Conservation (phyloP, 1,284 basidiomycete genomes). For the Apiotrichum montevideense region DNA sequence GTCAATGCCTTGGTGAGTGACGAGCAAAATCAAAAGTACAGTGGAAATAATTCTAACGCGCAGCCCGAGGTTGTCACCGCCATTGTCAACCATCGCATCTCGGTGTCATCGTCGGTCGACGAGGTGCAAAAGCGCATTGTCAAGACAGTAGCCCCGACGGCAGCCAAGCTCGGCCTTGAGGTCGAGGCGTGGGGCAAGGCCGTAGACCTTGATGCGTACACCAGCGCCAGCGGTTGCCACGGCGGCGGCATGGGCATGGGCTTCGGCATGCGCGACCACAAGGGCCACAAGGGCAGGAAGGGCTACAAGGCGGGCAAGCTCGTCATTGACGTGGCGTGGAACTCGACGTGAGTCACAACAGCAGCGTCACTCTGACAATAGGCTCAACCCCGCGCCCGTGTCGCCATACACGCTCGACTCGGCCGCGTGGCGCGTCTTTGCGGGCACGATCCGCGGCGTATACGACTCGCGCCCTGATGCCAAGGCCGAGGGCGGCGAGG, state of each 20-base stretch:
- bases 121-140: constrained; percentile 34
- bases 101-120: constrained; percentile 27
- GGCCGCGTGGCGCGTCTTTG: constrained; percentile 36
- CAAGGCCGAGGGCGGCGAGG: not conserved
- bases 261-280: not conserved
- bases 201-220: too few relatives aligned
- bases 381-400: constrained; percentile 40
- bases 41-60: constrained; percentile 11
- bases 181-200: constrained; percentile 37
- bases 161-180: constrained; percentile 33
- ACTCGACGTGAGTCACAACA: constrained; percentile 17
- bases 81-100: constrained; percentile 43
- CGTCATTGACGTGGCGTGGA: constrained; percentile 27
- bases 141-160: constrained; percentile 27
- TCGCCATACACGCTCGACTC: constrained; percentile 33
- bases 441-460: constrained; percentile 32
- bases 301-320: constrained; percentile 21
- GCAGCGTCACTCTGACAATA: too few relatives aligned
- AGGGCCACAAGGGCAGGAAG: constrained; percentile 9
- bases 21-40: too few relatives aligned
- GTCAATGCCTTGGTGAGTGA: constrained; percentile 21
- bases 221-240: too few relatives aligned
- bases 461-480: constrained; percentile 26
- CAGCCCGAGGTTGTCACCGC: constrained; percentile 40
- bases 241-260: not conserved